A percentile compares a stretch with the other conserved stretches of the same genome.
Evolutionary conservation across 495 filamentous ascomycete species (phyloP).

Genomic region (Haplographium delicatum): DNA sequence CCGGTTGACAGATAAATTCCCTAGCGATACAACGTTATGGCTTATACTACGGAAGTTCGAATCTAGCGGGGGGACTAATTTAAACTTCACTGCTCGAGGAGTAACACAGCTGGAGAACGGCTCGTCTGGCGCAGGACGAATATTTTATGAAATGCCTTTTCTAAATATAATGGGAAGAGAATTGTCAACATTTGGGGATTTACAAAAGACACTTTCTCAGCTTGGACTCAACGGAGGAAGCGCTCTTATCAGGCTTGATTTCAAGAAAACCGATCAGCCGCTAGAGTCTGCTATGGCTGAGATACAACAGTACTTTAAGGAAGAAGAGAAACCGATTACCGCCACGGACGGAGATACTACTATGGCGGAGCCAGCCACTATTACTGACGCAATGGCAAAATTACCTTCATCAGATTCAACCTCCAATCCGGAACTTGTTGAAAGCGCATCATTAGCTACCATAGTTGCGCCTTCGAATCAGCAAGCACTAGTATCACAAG

Average conservation of each 20-base stretch:
- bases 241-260: constrained; percentile 69
- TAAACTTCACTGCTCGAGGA: constrained; percentile 78
- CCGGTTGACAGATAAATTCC: constrained; percentile 74
- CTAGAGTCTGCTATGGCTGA: constrained; percentile 80
- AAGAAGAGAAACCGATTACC: constrained; percentile 3
- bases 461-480: neutral
- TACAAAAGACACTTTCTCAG: constrained; percentile 84
- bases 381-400: constrained; percentile 10
- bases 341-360: neutral
- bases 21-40: constrained; percentile 83
- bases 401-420: neutral
- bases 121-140: constrained; percentile 57
- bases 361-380: neutral
- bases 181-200: constrained; percentile 65
- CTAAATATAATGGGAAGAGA: constrained; percentile 75
- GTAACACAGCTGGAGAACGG: constrained; percentile 52
- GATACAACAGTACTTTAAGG: constrained; percentile 45
- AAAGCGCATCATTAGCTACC: neutral
- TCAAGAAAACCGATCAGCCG: constrained; percentile 67
- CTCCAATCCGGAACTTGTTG: neutral
- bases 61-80: constrained; percentile 48
- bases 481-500: constrained; percentile 1
- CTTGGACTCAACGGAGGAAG: constrained; percentile 80
- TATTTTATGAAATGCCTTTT: constrained; percentile 85
- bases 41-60: constrained; percentile 84